phyloP scores from a whole-genome alignment of 139 green algal species.

The Chlamydomonas asymmetrica region DNA sequence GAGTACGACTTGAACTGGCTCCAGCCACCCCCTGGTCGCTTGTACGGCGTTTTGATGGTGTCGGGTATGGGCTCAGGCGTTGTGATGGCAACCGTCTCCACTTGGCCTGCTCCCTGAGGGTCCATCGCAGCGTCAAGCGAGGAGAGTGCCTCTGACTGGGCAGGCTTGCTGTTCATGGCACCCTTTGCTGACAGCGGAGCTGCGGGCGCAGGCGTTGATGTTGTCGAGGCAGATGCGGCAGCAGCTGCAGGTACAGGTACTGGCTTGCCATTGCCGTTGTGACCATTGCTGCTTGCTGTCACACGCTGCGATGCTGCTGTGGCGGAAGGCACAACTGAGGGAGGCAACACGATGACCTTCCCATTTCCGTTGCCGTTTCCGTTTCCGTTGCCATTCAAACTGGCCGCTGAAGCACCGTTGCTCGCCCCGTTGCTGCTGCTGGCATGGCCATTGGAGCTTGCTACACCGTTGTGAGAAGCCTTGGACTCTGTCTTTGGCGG shows the following conservation, averaged over 20 bases:
- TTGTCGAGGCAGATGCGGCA: not conserved
- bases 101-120: slow-evolving; percentile 52
- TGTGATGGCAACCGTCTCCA: slow-evolving; percentile 55
- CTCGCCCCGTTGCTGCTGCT: slow-evolving; percentile 1
- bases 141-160: not conserved
- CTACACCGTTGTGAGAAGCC: too few relatives aligned
- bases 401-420: not conserved
- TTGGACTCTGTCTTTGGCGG: slow-evolving; percentile 3
- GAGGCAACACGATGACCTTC: not conserved
- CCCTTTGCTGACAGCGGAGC: not conserved
- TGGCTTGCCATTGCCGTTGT: slow-evolving; percentile 21
- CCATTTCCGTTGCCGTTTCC: slow-evolving; percentile 42
- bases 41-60: slow-evolving; percentile 53
- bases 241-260: not conserved
- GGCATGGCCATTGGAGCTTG: slow-evolving; percentile 33
- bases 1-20: slow-evolving; percentile 72
- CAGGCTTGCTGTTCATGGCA: not conserved
- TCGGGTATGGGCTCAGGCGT: not conserved
- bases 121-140: slow-evolving; percentile 55
- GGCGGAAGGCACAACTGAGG: not conserved
- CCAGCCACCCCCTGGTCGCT: slow-evolving; percentile 68
- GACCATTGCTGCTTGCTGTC: not conserved
- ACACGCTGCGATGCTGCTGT: slow-evolving; percentile 7
- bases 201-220: not conserved
- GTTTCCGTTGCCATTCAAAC: slow-evolving; percentile 30